Evolutionary conservation across 2,329 filamentous ascomycete species (phyloP), one percentile per base, ranked within the genome.

Genomic region (Aspergillus latus): DNA sequence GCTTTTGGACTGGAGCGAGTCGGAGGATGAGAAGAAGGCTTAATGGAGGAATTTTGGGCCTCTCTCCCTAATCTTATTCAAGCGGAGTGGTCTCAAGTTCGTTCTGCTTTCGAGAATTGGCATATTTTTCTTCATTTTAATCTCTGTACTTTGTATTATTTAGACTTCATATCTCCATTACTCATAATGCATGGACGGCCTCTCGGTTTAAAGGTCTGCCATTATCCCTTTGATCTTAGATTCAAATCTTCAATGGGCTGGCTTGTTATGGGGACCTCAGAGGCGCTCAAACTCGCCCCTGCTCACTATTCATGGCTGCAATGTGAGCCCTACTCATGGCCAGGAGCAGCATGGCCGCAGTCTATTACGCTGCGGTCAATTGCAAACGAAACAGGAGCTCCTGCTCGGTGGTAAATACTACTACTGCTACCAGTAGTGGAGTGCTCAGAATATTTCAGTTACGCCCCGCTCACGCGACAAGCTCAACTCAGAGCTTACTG

Each of bases 1-100:
- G 73, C 84, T 88, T 65, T 72, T 92, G 70, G 80, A 83, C 59
- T 72, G 64, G 80, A 85, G 67, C 81, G 69, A 74, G 8, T 63
- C 63, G 2, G 68, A 70, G 52, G 62, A 52, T 34, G 68, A 64
- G 46, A 67, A 66, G 61, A 68, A 66, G 62, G 52, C 49, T 34
- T 58, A 37, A 59, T 48, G 13, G n/a, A n/a, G 16, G 13, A 2
- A 15, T 3, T 30, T 7, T 45, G 39, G 6, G n/a, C 16, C 2
- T 42, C 16, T 8, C 30, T 29, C 4, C 3, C n/a, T n/a, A 28
- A 28, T n/a, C 10, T 37, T 15, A 13, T 10, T 4, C 15, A 26
- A 4, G 15, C 13, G 15, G 13, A 39, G 11, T n/a, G 36, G 1
- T 52, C 26, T 28, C n/a, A 26, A 21, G 44, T 15, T 36, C 49